Percentiles rank a stretch among this genome's conserved stretches.
phyloP scores from a whole-genome alignment of 2,329 filamentous ascomycete genomes.

The Fusarium verrucosum region DNA sequence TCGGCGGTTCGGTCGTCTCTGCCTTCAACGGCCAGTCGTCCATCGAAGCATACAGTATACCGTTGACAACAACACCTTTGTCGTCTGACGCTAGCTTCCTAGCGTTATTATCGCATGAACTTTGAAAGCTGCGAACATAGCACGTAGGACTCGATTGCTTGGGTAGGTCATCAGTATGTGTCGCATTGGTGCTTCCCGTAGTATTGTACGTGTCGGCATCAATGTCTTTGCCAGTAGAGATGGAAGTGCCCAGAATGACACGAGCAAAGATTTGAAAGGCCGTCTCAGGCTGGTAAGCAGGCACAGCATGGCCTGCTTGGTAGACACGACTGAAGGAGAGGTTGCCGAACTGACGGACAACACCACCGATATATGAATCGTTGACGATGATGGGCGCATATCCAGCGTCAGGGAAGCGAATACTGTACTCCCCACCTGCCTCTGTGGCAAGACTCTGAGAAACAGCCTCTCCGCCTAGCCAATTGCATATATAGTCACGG shows the following conservation, averaged over 20 bases:
- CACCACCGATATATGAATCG: slow-evolving; percentile 72
- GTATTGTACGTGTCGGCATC: slow-evolving; percentile 64
- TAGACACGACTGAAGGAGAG: slow-evolving; percentile 74
- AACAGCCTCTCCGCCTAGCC: slow-evolving; percentile 78
- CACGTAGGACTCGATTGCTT: slow-evolving; percentile 63
- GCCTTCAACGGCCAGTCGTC: slow-evolving; percentile 55
- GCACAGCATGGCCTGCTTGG: slow-evolving; percentile 71
- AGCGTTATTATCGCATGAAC: slow-evolving; percentile 62
- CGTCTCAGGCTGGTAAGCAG: slow-evolving; percentile 69
- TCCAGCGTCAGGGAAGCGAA: slow-evolving; percentile 70
- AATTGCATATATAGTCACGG: slow-evolving; percentile 71
- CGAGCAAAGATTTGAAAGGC: slow-evolving; percentile 69
- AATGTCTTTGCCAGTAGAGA: slow-evolving; percentile 64
- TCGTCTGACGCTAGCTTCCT: slow-evolving; percentile 59
- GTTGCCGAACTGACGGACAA: slow-evolving; percentile 80
- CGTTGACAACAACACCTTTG: slow-evolving; percentile 67
- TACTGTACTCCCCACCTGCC: slow-evolving; percentile 57
- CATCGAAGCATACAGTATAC: slow-evolving; percentile 60
- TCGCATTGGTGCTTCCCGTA: slow-evolving; percentile 66
- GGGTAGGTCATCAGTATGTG: slow-evolving; percentile 63
- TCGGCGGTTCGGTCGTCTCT: slow-evolving; percentile 35
- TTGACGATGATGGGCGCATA: slow-evolving; percentile 79
- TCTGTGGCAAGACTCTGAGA: slow-evolving; percentile 68
- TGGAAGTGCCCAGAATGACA: slow-evolving; percentile 63
- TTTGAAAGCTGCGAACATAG: slow-evolving; percentile 63